phyloP scores from a whole-genome alignment of 2,329 filamentous ascomycete species.

The Incumbomyces lentus region DNA sequence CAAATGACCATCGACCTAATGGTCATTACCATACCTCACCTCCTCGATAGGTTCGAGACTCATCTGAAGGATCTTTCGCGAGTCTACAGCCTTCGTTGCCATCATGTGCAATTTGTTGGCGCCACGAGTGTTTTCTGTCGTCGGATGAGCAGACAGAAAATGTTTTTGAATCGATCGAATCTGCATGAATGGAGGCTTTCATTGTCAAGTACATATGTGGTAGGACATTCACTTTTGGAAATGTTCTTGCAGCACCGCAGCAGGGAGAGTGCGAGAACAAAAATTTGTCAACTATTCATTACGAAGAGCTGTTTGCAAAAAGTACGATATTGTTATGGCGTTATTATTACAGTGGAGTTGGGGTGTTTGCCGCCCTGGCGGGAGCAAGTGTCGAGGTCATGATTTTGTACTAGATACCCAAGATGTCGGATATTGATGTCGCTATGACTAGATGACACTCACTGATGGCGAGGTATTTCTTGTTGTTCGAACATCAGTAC shows the following conservation, averaged over 20 bases:
- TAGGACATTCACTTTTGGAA: not conserved
- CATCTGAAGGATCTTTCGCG: not conserved
- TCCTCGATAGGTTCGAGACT: conserved; percentile 7
- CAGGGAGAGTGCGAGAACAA: not conserved
- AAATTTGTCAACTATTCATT: not conserved
- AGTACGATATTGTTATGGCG: not conserved
- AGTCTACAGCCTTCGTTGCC: not conserved
- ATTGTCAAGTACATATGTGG: not conserved
- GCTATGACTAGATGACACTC: conserved; percentile 4
- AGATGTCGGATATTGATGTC: not conserved
- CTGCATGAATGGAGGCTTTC: not conserved
- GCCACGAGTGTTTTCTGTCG: too few species aligned
- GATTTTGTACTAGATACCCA: conserved; percentile 5
- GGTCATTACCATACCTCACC: conserved; percentile 20
- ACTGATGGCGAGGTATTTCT: conserved; percentile 5
- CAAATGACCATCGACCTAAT: conserved; percentile 17
- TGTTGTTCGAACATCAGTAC: not conserved
- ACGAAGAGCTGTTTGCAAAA: not conserved
- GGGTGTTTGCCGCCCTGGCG: not conserved
- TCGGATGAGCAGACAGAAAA: not conserved
- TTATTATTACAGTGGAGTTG: not conserved
- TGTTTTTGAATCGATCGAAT: not conserved
- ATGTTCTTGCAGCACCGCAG: not conserved
- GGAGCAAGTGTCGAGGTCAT: too few species aligned
- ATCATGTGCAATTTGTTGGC: not conserved